A percentile compares a stretch with the other conserved stretches of the same genome.
Evolutionary conservation across 1,284 basidiomycete species (phyloP).

Genomic region (Cutaneotrichosporon sp.): DNA sequence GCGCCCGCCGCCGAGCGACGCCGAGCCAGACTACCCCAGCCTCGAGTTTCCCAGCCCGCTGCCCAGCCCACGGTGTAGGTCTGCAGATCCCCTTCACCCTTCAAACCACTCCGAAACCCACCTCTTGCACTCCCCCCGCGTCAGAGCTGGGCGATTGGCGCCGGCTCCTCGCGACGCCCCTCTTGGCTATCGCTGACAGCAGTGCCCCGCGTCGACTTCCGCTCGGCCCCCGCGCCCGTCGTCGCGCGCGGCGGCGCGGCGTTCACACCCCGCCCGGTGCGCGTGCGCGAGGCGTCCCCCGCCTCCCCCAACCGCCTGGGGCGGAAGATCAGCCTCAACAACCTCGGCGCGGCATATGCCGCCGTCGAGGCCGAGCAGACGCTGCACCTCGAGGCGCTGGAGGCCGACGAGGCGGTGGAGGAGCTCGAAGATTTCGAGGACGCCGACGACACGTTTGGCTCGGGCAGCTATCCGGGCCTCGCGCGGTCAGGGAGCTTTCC

Average conservation of each 20-base stretch:
- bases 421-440: conserved; percentile 10
- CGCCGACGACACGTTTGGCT: conserved; percentile 3
- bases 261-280: conserved; percentile 12
- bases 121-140: no score
- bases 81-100: neutral
- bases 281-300: conserved; percentile 1
- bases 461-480: neutral
- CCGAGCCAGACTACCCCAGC: conserved; percentile 2
- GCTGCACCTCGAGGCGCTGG: neutral
- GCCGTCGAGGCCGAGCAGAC: conserved; percentile 2
- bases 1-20: conserved; percentile 2
- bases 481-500: neutral
- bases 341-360: conserved; percentile 10
- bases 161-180: no score
- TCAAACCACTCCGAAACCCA: neutral
- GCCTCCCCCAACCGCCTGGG: conserved; percentile 4
- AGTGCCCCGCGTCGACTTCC: conserved; percentile 20
- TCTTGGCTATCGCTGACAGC: neutral
- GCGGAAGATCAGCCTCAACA: conserved; percentile 18
- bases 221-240: conserved; percentile 8
- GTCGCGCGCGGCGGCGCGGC: conserved; percentile 11
- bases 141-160: no score
- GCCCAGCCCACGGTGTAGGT: conserved; percentile 1
- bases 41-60: conserved; percentile 7
- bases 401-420: conserved; percentile 7